phyloP scores from a whole-genome alignment of 2,329 filamentous ascomycete genomes.

The Akanthomyces muscarius region DNA sequence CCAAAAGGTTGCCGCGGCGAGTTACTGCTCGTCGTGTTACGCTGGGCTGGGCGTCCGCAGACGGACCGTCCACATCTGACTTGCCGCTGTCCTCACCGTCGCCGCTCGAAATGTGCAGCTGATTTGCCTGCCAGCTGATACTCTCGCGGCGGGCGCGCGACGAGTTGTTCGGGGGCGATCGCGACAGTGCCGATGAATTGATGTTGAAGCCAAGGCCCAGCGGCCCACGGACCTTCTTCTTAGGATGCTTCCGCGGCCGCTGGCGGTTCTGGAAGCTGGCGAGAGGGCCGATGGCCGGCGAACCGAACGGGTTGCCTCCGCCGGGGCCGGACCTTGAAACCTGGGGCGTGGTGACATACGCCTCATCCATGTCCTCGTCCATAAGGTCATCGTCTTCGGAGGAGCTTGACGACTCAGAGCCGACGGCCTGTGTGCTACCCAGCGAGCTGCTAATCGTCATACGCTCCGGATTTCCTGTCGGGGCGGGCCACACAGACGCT shows the following conservation, averaged over 20 bases:
- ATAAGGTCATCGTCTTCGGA: conserved; percentile 67
- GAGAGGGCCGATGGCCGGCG: conserved; percentile 47
- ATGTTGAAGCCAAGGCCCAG: conserved; percentile 50
- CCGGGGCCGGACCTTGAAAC: conserved; percentile 37
- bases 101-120: conserved; percentile 75
- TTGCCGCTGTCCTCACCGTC: conserved; percentile 61
- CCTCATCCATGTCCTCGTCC: conserved; percentile 74
- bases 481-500: conserved; percentile 67
- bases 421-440: conserved; percentile 69
- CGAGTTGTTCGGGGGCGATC: conserved; percentile 63
- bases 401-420: conserved; percentile 72
- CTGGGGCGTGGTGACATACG: conserved; percentile 80
- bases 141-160: conserved; percentile 71
- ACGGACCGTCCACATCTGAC: conserved; percentile 42
- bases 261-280: conserved; percentile 79
- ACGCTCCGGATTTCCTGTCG: conserved; percentile 65
- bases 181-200: conserved; percentile 49
- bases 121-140: conserved; percentile 84
- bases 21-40: conserved; percentile 82
- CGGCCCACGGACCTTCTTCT: conserved; percentile 49
- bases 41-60: conserved; percentile 59
- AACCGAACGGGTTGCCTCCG: conserved; percentile 14
- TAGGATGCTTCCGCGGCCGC: conserved; percentile 64
- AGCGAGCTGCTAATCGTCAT: conserved; percentile 71
- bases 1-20: conserved; percentile 80